Conservation (phyloP, 345 rosid species). For the Linum trigynum region DNA sequence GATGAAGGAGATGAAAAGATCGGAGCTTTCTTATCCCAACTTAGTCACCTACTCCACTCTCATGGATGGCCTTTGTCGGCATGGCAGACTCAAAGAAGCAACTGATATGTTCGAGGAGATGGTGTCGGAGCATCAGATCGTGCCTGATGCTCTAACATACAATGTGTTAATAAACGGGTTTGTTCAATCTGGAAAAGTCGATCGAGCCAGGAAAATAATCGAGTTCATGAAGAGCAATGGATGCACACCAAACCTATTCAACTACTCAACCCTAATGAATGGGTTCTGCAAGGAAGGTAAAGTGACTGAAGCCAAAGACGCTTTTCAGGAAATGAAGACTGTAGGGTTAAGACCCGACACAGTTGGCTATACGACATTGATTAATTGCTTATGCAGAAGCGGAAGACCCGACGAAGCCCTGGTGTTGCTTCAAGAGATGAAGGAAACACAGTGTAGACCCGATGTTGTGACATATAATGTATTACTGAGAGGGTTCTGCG, state of each 20-base stretch:
- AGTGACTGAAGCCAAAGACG: constrained; percentile 42
- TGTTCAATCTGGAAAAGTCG: constrained; percentile 56
- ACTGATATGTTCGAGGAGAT: constrained; percentile 66
- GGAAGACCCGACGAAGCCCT: constrained; percentile 47
- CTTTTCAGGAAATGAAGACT: constrained; percentile 54
- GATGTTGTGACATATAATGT: constrained; percentile 70
- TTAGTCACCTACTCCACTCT: constrained; percentile 68
- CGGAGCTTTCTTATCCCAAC: constrained; percentile 53
- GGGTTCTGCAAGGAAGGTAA: constrained; percentile 57
- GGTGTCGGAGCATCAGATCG: constrained; percentile 59
- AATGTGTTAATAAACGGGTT: constrained; percentile 77
- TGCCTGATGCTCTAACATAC: constrained; percentile 70
- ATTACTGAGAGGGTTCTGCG: constrained; percentile 58
- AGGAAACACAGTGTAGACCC: constrained; percentile 46
- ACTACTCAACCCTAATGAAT: constrained; percentile 61
- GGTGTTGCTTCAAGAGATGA: constrained; percentile 64
- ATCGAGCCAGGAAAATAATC: constrained; percentile 56
- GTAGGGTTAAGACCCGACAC: constrained; percentile 51
- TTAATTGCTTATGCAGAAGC: constrained; percentile 53
- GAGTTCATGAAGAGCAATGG: constrained; percentile 81
- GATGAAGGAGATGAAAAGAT: constrained; percentile 63
- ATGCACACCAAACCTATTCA: constrained; percentile 55
- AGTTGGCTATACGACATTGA: constrained; percentile 66
- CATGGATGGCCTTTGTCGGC: constrained; percentile 49
- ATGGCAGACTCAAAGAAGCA: constrained; percentile 62